Percentiles rank a stretch among this genome's conserved stretches.
Conservation (phyloP, 495 filamentous ascomycete species). For the Neurospora cerealis region DNA sequence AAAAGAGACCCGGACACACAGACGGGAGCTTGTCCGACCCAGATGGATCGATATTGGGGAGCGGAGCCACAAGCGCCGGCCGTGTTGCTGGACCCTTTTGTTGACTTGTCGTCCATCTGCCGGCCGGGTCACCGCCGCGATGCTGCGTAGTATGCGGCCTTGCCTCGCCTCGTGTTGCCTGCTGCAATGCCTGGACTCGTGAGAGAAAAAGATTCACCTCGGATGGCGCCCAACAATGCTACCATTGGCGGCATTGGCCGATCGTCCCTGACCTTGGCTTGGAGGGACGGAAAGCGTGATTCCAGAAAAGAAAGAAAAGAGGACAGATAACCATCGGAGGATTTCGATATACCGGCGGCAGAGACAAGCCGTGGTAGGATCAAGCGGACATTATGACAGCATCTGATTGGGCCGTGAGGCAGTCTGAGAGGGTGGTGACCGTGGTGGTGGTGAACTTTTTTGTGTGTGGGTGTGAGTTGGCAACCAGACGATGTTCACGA, state of each 20-base stretch:
- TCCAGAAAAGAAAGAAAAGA: slow-evolving; percentile 5
- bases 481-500: slow-evolving; percentile 13
- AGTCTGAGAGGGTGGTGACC: background rate
- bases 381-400: background rate
- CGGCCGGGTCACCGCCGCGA: background rate
- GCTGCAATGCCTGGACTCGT: background rate
- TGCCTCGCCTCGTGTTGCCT: background rate
- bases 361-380: background rate
- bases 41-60: background rate
- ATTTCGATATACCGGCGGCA: background rate
- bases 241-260: slow-evolving; percentile 7
- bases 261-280: slow-evolving; percentile 4
- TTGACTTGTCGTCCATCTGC: background rate
- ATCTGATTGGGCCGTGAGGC: background rate
- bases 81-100: background rate
- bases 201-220: background rate
- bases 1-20: background rate
- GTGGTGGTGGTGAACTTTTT: background rate
- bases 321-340: background rate
- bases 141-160: background rate
- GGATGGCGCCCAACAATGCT: slow-evolving; percentile 1
- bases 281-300: background rate
- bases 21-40: background rate
- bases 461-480: slow-evolving; percentile 15
- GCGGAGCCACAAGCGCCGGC: background rate